Evolutionary conservation across 495 filamentous ascomycete species (phyloP), one percentile per base, ranked within the genome.

Genomic region (Glonium stellatum): DNA sequence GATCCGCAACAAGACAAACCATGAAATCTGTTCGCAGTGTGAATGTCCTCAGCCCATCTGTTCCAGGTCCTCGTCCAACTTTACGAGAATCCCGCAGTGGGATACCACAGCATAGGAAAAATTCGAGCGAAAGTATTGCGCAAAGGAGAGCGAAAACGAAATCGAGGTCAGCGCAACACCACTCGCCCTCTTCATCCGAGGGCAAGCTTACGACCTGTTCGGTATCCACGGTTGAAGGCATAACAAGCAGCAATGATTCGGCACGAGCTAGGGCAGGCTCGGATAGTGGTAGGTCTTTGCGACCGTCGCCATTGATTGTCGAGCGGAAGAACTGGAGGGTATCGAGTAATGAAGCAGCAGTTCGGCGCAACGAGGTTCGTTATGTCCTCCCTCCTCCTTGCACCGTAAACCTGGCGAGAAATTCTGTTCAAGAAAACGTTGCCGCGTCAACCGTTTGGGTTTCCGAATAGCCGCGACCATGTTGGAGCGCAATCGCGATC

Each of bases 171-270:
- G 31, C 27, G 27, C 27, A 63, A 35, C 48, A 52, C 12, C 63
- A 60, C 55, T 60, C 65, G 39, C 31, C 52, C 46, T 66, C 60
- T 1, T 64, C 65, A 10, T 64, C 65, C 23, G 65, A 67, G 21
- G 64, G 65, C 25, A 67, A 67, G 56, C 57, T 67, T 36, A 67
- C 65, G 1, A 53, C 65, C 23, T 64, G 65, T 46, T 67, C 65
- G 15, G 58, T 55, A 8, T 67, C 65, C 34, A 67, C 57, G 12
- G 58, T 61, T 58, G 61, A 54, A n/a, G 65, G 57, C 8, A 57
- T 48, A 8, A 34, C 61, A 13, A 67, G 61, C 49, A 59, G 54
- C 42, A 55, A 27, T 41, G 61, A 64, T 15, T 67, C 65, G 23
- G 60, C 61, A 1, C 60, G 49, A 41, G 61, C 54, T 23, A 39